phyloP scores from a whole-genome alignment of 768 basidiomycete genomes.

The Suillus luteus region DNA sequence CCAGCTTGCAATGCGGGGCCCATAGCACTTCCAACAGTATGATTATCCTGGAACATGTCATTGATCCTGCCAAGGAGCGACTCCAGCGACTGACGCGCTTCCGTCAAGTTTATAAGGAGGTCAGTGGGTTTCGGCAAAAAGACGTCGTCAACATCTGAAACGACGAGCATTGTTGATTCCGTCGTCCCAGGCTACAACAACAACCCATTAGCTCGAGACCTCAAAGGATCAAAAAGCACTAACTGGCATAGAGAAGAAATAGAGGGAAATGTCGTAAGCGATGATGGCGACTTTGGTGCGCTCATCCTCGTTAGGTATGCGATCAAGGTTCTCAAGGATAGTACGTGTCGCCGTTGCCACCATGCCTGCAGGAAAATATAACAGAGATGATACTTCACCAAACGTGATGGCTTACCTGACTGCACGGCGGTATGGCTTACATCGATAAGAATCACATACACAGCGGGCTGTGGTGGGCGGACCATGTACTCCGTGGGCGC shows the following conservation, averaged over 20 bases:
- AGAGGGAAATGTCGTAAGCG: constrained; percentile 88
- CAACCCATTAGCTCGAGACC: constrained; percentile 7
- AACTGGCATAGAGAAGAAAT: constrained; percentile 94
- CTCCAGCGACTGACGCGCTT: constrained; percentile 80
- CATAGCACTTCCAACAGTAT: constrained; percentile 88
- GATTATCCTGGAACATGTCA: constrained; percentile 99
- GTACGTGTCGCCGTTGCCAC: constrained; percentile 97
- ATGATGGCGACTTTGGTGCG: constrained; percentile 92
- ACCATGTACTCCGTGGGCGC: constrained; percentile 99
- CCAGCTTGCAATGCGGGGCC: constrained; percentile 95
- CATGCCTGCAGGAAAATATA: constrained; percentile 63
- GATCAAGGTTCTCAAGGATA: constrained; percentile 91
- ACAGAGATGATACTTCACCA: neutral
- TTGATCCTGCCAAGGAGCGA: constrained; percentile 78
- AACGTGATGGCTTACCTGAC: constrained; percentile 58
- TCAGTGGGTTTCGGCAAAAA: constrained; percentile 97
- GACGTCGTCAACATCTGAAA: constrained; percentile 95
- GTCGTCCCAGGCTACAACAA: constrained; percentile 56
- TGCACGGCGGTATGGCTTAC: constrained; percentile 91
- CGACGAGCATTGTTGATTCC: constrained; percentile 94
- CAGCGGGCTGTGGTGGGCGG: constrained; percentile 95
- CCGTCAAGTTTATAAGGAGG: constrained; percentile 91
- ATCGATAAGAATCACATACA: constrained; percentile 96
- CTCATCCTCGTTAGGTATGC: constrained; percentile 92
- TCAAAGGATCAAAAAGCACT: constrained; percentile 3